A percentile compares a stretch with the other conserved stretches of the same genome.
Evolutionary conservation across 305 asterid species (phyloP).

Genomic region (Andrographis paniculata): DNA sequence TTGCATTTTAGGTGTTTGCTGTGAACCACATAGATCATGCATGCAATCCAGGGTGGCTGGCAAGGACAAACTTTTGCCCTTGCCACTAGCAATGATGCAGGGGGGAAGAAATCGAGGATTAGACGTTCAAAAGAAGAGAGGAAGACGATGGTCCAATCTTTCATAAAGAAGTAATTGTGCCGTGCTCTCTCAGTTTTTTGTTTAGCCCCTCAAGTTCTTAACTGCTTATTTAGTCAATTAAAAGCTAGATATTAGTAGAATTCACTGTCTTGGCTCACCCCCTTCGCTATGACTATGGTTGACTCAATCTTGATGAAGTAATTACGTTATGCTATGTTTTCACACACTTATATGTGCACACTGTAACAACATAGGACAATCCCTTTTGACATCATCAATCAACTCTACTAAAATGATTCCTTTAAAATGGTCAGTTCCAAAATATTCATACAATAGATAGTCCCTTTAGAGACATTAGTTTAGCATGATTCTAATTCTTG

Average conservation of each 20-base stretch:
- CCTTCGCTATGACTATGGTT: too few species aligned
- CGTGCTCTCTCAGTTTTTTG: conserved; percentile 9
- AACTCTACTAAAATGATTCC: too few species aligned
- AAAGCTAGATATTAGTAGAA: neutral
- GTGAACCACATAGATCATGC: conserved; percentile 37
- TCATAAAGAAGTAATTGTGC: conserved; percentile 57
- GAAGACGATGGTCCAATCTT: conserved; percentile 73
- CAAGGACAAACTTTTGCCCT: conserved; percentile 68
- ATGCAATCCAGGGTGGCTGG: conserved; percentile 54
- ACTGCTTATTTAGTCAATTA: neutral
- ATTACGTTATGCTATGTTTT: too few species aligned
- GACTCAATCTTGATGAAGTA: too few species aligned
- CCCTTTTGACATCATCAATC: too few species aligned
- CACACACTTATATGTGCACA: too few species aligned
- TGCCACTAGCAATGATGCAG: conserved; percentile 38
- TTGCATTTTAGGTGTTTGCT: conserved; percentile 11
- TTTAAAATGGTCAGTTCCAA: too few species aligned
- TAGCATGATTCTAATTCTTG: too few species aligned
- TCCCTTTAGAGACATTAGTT: too few species aligned
- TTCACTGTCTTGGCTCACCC: neutral
- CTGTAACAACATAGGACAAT: too few species aligned
- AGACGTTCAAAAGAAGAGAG: conserved; percentile 93
- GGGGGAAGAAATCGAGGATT: conserved; percentile 66
- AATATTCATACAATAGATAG: too few species aligned
- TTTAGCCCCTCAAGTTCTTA: neutral